Base-by-base conservation (phyloP, 208 protist species). In the Trypanosoma theileri region DNA sequence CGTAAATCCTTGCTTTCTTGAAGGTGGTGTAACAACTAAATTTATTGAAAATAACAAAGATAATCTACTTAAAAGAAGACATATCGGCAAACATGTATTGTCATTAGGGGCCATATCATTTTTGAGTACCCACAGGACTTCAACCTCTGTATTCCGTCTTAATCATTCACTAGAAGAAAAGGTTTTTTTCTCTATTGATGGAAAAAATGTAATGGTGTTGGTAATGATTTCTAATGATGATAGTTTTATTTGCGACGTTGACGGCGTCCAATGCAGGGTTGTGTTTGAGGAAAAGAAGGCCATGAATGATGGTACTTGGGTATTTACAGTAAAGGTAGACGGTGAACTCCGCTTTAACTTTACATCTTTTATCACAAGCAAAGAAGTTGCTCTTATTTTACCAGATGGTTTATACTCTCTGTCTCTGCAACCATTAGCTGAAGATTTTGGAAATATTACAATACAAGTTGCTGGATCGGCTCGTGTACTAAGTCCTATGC, bases 401-500 rank as follows among this genome's bases (percentile, higher is more conserved):
- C 65, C 60, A 57, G 53, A 42, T 17, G 72, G 58, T 8, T 63
- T 74, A 54, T 72, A 67, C 46, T 59, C 45, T 10, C 42, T 75
- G 57, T 48, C 44, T 16, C 59, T 79, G 0, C 59, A 66, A 11
- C 71, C 77, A 9, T 65, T 85, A 40, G 16, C 22, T 12, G 59
- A 73, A 17, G 71, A 77, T 17, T 81, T 89, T 69, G 83, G 80
- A 12, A 65, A 81, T 59, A 66, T 58, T 26, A 13, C 68, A 6
- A 41, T 96, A 12, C 55, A 95, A 12, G 55, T 89, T 2, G 58
- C 95, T 56, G 92, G 93, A 45, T 92, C 94, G 8, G 96, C 97
- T 6, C 59, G 53, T 57, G 59, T 93, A 42, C 52, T 79, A 16
- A 78, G 94, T 17, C 94, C 97, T 21, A 98, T 98, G 94, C 95